Conservation (phyloP, 208 protist species). For the Phytomonas sp. region DNA sequence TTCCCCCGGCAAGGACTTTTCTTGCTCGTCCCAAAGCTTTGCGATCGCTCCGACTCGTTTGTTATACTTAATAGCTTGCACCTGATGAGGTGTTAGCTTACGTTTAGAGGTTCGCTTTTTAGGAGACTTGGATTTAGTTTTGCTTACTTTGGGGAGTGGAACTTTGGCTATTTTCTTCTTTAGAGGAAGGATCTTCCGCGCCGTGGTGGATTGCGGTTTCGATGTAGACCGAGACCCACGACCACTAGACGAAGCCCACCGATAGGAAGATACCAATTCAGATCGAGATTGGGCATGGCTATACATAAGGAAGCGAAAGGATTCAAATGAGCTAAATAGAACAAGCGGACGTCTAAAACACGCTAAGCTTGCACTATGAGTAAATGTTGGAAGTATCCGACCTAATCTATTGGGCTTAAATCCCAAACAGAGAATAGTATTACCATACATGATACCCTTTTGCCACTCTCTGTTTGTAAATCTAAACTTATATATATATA, state of each 20-base stretch:
- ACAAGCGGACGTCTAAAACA: neutral
- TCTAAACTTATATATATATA: conserved; percentile 16
- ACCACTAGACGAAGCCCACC: neutral
- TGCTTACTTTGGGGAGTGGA: neutral
- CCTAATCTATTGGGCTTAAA: neutral
- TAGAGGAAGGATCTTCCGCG: neutral
- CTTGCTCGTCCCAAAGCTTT: conserved; percentile 65
- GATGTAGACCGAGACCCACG: neutral
- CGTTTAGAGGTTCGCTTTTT: neutral
- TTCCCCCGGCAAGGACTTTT: conserved; percentile 12
- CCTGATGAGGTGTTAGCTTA: conserved; percentile 27
- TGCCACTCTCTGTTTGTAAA: conserved; percentile 2
- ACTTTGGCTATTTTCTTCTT: neutral
- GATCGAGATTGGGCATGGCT: neutral
- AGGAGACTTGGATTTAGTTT: neutral
- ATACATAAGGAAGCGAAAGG: neutral
- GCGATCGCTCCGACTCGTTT: conserved; percentile 76
- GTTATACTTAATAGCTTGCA: conserved; percentile 78
- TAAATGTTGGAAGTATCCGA: neutral
- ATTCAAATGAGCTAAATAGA: neutral
- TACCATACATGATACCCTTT: neutral
- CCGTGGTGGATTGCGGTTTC: neutral
- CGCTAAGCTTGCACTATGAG: neutral
- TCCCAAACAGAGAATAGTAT: neutral
- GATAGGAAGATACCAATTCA: neutral